Conservation (phyloP, 2,329 filamentous ascomycete species). For the Fusarium anguioides region DNA sequence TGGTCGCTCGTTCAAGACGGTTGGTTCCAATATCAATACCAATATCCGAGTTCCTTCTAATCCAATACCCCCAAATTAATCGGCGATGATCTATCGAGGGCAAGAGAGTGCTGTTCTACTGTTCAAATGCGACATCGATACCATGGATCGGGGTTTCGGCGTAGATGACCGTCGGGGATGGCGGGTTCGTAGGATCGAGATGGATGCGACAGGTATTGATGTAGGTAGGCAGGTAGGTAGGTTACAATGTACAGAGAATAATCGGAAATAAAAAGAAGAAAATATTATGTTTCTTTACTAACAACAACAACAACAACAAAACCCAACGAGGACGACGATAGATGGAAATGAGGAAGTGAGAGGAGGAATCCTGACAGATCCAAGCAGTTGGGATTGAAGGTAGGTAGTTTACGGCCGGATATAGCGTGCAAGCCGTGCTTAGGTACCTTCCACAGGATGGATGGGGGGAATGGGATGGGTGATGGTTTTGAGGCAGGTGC, state of each 20-base stretch:
- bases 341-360: slow-evolving; percentile 37
- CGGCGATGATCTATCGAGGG: slow-evolving; percentile 17
- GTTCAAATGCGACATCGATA: slow-evolving; percentile 29
- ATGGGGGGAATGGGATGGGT: slow-evolving; percentile 28
- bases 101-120: slow-evolving; percentile 1
- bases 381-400: slow-evolving; percentile 25
- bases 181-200: slow-evolving; percentile 13
- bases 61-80: neutral
- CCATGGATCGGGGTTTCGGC: slow-evolving; percentile 22
- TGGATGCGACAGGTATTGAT: slow-evolving; percentile 20
- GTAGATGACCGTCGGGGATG: slow-evolving; percentile 26
- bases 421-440: slow-evolving; percentile 34
- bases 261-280: slow-evolving; percentile 15
- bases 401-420: slow-evolving; percentile 26
- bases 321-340: slow-evolving; percentile 7
- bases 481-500: slow-evolving; percentile 39
- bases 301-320: slow-evolving; percentile 1
- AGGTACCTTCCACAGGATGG: slow-evolving; percentile 15
- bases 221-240: neutral
- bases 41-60: slow-evolving; percentile 1
- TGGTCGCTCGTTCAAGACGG: neutral
- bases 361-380: slow-evolving; percentile 35
- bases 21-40: neutral
- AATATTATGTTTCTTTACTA: slow-evolving; percentile 18
- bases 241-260: slow-evolving; percentile 5